Evolutionary conservation across 2,329 filamentous ascomycete genomes (phyloP), one percentile per base, ranked within the genome.

Genomic region (Orbilia brochopaga): DNA sequence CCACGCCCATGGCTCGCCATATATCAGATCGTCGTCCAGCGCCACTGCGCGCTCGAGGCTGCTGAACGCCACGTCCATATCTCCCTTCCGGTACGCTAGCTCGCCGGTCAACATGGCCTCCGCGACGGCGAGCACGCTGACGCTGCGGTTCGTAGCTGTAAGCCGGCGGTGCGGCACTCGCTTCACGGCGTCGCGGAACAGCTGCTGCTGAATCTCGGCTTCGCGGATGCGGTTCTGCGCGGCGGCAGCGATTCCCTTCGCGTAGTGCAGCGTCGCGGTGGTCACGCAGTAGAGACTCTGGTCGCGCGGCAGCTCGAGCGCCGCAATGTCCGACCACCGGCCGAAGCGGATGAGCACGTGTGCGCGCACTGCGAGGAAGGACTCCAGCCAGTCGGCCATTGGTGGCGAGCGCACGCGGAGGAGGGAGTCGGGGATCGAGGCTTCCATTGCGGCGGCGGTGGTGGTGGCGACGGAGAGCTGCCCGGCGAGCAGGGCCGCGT

Each of bases 351-450:
- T 82, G 15, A 90, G 81, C 0, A 87, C 86, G 77, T 93, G 90
- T 1, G 88, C 81, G 2, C 86, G 84, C 78, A 90, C 86, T 0
- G 85, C 83, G 2, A 89, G 79, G 74, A 91, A 91, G 1, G 85
- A 84, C 78, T 92, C 90, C 0, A 92, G 81, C 86, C 88, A 92
- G 78, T 92, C 88, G 0, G 89, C 88, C 89, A 92, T 91, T 0
- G 88, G 88, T 0, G 88, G 88, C 0, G 85, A 87, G 73, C 87
- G 77, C 2, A 90, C 81, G 0, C 85, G 84, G 0, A 92, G 81
- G 1, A 92, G 78, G 0, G 84, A 83, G 59, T 88, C 85, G 0
- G 89, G 84, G 2, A 92, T 79, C 0, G 85, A 85, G 0, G 79
- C 79, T 76, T 91, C 88, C 53, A 92, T 83, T 50, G 82, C 80